Conservation (phyloP, 2,329 filamentous ascomycete species). For the Anthostomella pinea region DNA sequence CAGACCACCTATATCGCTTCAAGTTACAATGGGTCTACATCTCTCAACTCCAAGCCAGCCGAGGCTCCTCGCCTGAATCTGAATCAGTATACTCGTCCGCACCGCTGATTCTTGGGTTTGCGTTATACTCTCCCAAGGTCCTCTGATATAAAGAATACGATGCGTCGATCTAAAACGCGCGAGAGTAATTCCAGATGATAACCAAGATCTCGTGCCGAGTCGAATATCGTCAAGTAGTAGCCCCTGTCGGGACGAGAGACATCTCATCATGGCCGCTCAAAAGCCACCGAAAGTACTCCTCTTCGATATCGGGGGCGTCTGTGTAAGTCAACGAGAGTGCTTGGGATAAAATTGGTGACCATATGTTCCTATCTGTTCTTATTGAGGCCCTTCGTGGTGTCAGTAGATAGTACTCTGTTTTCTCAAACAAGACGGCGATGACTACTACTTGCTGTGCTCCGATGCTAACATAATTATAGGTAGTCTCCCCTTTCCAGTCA, state of each 20-base stretch:
- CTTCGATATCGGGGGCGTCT: slow-evolving; percentile 96
- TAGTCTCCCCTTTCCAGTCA: slow-evolving; percentile 85
- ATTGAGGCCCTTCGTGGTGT: no score
- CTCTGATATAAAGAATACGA: no score
- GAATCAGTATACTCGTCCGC: no score
- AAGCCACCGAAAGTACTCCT: slow-evolving; percentile 70
- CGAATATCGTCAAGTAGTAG: not conserved
- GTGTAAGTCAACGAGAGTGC: slow-evolving; percentile 60
- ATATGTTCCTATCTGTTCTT: no score
- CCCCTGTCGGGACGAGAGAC: not conserved
- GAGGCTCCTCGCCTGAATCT: no score
- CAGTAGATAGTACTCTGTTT: no score
- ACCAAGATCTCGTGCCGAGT: not conserved
- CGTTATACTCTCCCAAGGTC: no score
- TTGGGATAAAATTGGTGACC: slow-evolving; percentile 3
- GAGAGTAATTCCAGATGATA: no score
- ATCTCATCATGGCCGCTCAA: slow-evolving; percentile 37
- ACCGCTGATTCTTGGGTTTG: no score
- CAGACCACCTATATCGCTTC: slow-evolving; percentile 19
- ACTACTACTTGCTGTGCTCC: slow-evolving; percentile 3
- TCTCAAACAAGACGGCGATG: no score
- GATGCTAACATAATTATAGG: slow-evolving; percentile 49
- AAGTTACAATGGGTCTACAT: no score
- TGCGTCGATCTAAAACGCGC: no score
- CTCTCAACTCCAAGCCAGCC: slow-evolving; percentile 1